A percentile compares a stretch with the other conserved stretches of the same genome.
phyloP scores from a whole-genome alignment of 139 green algal genomes.

The Haematococcus sp. region DNA sequence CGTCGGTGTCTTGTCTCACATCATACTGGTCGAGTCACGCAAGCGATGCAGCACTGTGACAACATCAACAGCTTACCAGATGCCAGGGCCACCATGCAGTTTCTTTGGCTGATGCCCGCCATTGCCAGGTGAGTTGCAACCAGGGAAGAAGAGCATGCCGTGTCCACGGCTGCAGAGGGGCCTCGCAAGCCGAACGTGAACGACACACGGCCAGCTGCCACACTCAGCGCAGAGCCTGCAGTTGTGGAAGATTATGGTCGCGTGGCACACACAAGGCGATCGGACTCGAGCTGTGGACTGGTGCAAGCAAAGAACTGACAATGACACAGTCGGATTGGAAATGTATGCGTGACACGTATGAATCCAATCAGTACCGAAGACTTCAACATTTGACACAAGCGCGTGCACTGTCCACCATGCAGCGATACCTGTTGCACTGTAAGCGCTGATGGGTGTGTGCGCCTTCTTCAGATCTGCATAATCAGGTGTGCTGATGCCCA shows the following conservation, averaged over 20 bases:
- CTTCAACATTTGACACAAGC: too few species aligned
- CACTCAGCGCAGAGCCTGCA: slow-evolving; percentile 55
- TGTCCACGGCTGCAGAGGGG: slow-evolving; percentile 68
- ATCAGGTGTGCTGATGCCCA: slow-evolving; percentile 59
- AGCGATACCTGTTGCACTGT: slow-evolving; percentile 66
- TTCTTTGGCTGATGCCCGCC: not conserved
- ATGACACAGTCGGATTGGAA: too few species aligned
- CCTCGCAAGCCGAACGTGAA: slow-evolving; percentile 78
- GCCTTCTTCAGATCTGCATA: slow-evolving; percentile 51
- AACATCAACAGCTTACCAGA: too few species aligned
- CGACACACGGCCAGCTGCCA: slow-evolving; percentile 75
- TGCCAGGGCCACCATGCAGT: not conserved
- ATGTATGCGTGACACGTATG: too few species aligned
- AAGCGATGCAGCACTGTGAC: too few species aligned
- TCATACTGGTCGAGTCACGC: too few species aligned
- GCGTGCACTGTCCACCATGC: not conserved
- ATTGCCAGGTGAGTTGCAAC: slow-evolving; percentile 57
- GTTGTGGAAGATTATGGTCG: not conserved
- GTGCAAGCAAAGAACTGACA: too few species aligned
- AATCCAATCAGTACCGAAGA: too few species aligned
- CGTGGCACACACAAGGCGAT: not conserved
- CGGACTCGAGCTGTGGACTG: too few species aligned
- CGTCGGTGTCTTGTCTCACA: too few species aligned
- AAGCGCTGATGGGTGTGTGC: slow-evolving; percentile 46
- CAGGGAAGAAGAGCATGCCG: slow-evolving; percentile 76